A percentile compares a stretch with the other conserved stretches of the same genome.
Conservation (phyloP, 177 flowering plant species). For the Tripterygium wilfordii region DNA sequence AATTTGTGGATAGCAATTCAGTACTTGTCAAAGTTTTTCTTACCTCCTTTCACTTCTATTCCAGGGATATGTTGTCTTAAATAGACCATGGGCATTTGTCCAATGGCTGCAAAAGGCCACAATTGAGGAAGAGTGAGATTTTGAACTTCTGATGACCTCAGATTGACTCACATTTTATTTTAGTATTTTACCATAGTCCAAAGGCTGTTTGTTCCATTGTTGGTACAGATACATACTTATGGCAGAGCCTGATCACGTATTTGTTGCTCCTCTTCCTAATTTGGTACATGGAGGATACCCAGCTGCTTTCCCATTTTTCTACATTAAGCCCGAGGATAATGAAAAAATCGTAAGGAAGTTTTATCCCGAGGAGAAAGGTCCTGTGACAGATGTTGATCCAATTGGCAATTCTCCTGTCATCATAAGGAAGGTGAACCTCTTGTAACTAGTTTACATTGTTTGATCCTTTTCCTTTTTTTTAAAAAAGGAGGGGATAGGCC, state of each 20-base stretch:
- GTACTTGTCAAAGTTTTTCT: background rate
- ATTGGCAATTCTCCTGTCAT: constrained; percentile 99
- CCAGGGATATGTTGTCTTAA: constrained; percentile 93
- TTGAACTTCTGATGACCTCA: constrained; percentile 2
- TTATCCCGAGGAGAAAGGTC: constrained; percentile 82
- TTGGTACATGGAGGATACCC: constrained; percentile 69
- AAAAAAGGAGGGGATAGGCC: too few species aligned
- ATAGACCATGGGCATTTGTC: constrained; percentile 99
- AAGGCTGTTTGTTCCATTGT: constrained; percentile 2
- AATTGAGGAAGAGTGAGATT: constrained; percentile 90
- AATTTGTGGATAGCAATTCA: background rate
- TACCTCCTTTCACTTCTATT: constrained; percentile 2
- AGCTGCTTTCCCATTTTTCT: constrained; percentile 85
- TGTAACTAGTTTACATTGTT: background rate
- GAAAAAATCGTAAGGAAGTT: constrained; percentile 73
- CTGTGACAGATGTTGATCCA: constrained; percentile 83
- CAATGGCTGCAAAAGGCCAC: constrained; percentile 90
- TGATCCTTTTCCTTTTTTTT: too few species aligned
- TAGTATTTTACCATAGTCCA: constrained; percentile 1
- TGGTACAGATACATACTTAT: constrained; percentile 79
- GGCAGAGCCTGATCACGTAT: constrained; percentile 98
- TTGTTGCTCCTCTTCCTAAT: constrained; percentile 83
- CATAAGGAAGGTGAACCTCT: constrained; percentile 60
- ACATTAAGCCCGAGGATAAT: constrained; percentile 69
- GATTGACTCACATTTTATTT: background rate